phyloP scores from a whole-genome alignment of 345 rosid species.

The Citrus sp. region DNA sequence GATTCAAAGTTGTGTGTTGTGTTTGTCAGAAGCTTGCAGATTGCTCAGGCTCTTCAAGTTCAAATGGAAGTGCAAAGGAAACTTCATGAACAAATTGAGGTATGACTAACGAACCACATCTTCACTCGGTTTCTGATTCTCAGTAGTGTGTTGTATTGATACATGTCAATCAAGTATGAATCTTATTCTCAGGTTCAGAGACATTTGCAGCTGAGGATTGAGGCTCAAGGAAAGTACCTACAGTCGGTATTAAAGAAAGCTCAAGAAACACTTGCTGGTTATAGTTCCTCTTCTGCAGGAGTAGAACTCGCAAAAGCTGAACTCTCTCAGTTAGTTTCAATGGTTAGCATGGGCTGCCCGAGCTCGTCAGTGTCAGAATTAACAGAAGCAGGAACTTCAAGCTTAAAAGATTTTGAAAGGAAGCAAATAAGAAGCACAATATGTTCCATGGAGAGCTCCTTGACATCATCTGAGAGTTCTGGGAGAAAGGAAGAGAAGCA shows the following conservation, averaged over 20 bases:
- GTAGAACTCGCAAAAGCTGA: conserved; percentile 67
- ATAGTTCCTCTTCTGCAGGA: conserved; percentile 53
- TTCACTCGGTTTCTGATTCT: background rate
- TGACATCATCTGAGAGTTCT: conserved; percentile 81
- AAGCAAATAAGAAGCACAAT: conserved; percentile 36
- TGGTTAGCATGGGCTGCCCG: conserved; percentile 51
- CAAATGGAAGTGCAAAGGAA: conserved; percentile 95
- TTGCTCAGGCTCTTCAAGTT: conserved; percentile 75
- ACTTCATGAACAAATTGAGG: conserved; percentile 95
- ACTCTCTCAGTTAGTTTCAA: conserved; percentile 64
- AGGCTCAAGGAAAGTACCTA: conserved; percentile 95
- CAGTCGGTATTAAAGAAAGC: conserved; percentile 83
- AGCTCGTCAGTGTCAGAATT: conserved; percentile 65
- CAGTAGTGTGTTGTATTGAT: conserved; percentile 5
- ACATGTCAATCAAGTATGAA: background rate
- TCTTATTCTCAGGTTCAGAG: conserved; percentile 71
- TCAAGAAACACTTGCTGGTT: conserved; percentile 83
- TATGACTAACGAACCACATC: conserved; percentile 21
- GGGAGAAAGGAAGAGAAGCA: conserved; percentile 42
- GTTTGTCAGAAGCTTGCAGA: conserved; percentile 58
- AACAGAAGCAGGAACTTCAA: conserved; percentile 45
- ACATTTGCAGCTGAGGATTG: conserved; percentile 90
- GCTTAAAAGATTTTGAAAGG: conserved; percentile 27
- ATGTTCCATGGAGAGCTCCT: conserved; percentile 77
- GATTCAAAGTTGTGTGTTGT: conserved; percentile 21